phyloP scores from a whole-genome alignment of 2,329 filamentous ascomycete genomes.

The Diaporthe aspalathi region DNA sequence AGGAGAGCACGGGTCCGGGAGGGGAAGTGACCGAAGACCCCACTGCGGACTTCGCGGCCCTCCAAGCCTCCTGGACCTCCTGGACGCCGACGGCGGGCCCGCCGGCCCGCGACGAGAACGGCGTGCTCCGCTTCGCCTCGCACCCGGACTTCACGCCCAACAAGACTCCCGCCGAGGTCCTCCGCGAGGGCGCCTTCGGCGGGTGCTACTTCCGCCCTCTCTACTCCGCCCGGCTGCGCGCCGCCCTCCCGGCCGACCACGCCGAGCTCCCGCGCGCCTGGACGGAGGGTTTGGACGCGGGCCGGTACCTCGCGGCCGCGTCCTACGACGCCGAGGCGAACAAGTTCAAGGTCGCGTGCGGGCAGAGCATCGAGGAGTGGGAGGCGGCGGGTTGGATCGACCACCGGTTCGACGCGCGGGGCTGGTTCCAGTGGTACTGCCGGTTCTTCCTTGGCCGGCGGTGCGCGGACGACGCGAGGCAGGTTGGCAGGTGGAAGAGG shows the following conservation, averaged over 20 bases:
- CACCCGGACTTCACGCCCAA: constrained; percentile 61
- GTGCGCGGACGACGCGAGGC: constrained; percentile 63
- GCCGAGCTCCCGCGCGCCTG: constrained; percentile 57
- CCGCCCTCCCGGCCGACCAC: constrained; percentile 59
- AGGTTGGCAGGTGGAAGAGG: constrained; percentile 62
- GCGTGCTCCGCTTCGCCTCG: constrained; percentile 58
- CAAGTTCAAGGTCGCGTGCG: constrained; percentile 63
- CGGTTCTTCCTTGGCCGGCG: constrained; percentile 62
- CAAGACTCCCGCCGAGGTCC: constrained; percentile 63
- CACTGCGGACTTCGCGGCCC: constrained; percentile 38
- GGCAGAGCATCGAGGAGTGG: constrained; percentile 67
- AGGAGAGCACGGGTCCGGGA: background rate
- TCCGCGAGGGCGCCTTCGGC: constrained; percentile 64
- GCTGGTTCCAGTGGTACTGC: constrained; percentile 69
- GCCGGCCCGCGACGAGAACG: constrained; percentile 55
- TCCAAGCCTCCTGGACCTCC: constrained; percentile 53
- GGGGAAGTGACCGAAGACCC: background rate
- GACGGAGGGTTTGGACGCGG: constrained; percentile 54
- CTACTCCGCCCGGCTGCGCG: constrained; percentile 54
- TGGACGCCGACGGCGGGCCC: constrained; percentile 54
- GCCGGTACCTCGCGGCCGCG: constrained; percentile 52
- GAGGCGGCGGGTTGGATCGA: constrained; percentile 66
- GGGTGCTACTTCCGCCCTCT: constrained; percentile 63
- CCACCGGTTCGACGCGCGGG: constrained; percentile 63
- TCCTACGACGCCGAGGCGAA: constrained; percentile 61